These are phyloP conservation scores for Eucalyptus erythrocorys DNA, from an alignment of 345 rosid species.

Conservation along the genomic window DNA sequence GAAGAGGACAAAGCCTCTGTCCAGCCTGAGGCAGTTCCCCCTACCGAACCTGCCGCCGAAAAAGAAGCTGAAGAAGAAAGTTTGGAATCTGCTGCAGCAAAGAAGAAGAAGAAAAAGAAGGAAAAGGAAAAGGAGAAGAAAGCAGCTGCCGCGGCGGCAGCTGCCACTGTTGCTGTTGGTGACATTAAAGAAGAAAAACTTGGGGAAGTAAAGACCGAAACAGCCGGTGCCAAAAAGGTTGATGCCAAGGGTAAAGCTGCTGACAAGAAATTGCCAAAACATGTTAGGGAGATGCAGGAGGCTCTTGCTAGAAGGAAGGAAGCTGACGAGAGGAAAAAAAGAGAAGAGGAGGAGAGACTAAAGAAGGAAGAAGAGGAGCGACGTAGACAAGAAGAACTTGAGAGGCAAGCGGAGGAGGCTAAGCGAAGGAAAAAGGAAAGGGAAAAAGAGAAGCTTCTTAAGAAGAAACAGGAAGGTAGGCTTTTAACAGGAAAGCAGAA, in stretches of 20 bases:
- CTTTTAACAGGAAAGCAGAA: conserved; percentile 87
- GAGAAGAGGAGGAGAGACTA: conserved; percentile 81
- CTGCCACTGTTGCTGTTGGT: conserved; percentile 15
- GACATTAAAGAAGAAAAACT: conserved; percentile 33
- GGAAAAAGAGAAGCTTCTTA: conserved; percentile 77
- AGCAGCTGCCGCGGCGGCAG: conserved; percentile 28
- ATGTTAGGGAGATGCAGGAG: conserved; percentile 97
- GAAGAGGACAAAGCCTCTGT: conserved; percentile 39
- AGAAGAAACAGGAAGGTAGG: conserved; percentile 88
- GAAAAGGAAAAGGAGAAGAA: conserved; percentile 69
- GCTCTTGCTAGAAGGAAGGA: conserved; percentile 74
- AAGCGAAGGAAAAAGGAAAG: conserved; percentile 75
- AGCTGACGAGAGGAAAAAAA: conserved; percentile 64
- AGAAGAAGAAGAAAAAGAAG: conserved; percentile 89
- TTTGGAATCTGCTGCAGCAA: conserved; percentile 69
- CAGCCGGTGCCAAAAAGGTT: conserved; percentile 40
- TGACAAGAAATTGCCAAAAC: conserved; percentile 85
- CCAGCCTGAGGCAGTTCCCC: conserved; percentile 30
- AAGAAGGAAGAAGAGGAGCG: conserved; percentile 94
- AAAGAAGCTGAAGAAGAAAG: conserved; percentile 72
- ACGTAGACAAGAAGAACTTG: conserved; percentile 69
- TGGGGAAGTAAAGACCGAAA: conserved; percentile 36
- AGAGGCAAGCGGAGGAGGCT: conserved; percentile 92
- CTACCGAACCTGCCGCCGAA: conserved; percentile 27
- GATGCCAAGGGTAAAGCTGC: conserved; percentile 73